phyloP scores from a whole-genome alignment of 306 rosid species.

The Lathyrus sativus region DNA sequence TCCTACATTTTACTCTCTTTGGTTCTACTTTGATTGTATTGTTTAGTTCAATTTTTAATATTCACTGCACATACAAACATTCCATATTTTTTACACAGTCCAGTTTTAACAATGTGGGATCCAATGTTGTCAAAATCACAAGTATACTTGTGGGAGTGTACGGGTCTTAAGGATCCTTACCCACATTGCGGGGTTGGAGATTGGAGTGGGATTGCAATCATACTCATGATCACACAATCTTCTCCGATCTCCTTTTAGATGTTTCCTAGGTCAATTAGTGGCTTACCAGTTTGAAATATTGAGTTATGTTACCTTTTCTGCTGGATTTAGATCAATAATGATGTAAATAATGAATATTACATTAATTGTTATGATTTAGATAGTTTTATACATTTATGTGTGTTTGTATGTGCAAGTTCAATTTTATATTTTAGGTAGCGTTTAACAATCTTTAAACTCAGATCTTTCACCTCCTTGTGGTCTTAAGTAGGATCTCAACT shows the following conservation, averaged over 20 bases:
- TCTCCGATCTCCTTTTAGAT: too few species aligned
- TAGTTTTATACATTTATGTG: background rate
- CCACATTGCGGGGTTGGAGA: too few species aligned
- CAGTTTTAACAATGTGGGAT: background rate
- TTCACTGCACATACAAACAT: background rate
- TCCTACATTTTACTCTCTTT: background rate
- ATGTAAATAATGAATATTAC: background rate
- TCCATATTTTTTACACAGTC: background rate
- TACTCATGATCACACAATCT: too few species aligned
- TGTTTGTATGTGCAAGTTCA: background rate
- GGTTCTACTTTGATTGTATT: background rate
- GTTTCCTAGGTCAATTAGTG: too few species aligned
- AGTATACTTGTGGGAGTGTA: too few species aligned
- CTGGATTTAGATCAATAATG: background rate
- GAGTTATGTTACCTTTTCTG: too few species aligned
- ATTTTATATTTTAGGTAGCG: background rate
- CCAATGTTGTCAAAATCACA: too few species aligned
- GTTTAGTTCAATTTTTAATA: background rate
- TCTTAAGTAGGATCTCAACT: background rate
- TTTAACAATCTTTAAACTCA: background rate
- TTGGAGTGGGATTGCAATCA: too few species aligned
- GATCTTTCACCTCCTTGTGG: background rate
- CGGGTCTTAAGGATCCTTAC: too few species aligned
- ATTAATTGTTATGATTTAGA: background rate
- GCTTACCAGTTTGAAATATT: too few species aligned